Evolutionary conservation across 805 yeast species (phyloP).

Genomic region (Diddensiella caesifluorescens): DNA sequence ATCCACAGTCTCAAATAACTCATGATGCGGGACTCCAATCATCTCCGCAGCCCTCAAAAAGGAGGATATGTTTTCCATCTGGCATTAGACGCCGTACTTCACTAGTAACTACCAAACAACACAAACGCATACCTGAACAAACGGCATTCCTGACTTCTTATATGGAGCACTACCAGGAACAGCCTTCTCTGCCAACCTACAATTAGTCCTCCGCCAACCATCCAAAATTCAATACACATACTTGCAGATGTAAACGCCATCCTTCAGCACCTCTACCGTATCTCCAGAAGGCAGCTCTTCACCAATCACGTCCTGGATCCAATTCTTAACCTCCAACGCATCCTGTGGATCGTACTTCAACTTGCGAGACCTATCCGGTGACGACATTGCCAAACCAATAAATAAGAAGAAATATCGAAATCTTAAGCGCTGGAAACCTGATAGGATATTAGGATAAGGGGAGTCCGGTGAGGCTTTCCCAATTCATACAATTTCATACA

Average conservation of each 20-base stretch:
- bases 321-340: constrained; percentile 35
- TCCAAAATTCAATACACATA: constrained; percentile 17
- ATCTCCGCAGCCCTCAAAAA: constrained; percentile 57
- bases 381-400: background rate
- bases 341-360: constrained; percentile 17
- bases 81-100: constrained; percentile 22
- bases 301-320: constrained; percentile 46
- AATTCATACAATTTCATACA: too few species aligned
- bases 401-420: too few species aligned
- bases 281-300: constrained; percentile 37
- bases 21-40: constrained; percentile 74
- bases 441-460: too few species aligned
- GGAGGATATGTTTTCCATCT: constrained; percentile 80
- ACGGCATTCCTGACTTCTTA: constrained; percentile 67
- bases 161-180: constrained; percentile 38
- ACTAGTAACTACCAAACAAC: background rate
- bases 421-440: too few species aligned
- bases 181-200: constrained; percentile 37
- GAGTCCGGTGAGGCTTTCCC: too few species aligned
- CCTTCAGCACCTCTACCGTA: constrained; percentile 52
- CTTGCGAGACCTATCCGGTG: constrained; percentile 13
- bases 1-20: constrained; percentile 73
- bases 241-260: constrained; percentile 53
- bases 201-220: background rate
- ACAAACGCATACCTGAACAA: constrained; percentile 34